Percentiles rank a stretch among this genome's conserved stretches.
Evolutionary conservation across 2,329 filamentous ascomycete genomes (phyloP).

Genomic region (Scedosporium boydii): DNA sequence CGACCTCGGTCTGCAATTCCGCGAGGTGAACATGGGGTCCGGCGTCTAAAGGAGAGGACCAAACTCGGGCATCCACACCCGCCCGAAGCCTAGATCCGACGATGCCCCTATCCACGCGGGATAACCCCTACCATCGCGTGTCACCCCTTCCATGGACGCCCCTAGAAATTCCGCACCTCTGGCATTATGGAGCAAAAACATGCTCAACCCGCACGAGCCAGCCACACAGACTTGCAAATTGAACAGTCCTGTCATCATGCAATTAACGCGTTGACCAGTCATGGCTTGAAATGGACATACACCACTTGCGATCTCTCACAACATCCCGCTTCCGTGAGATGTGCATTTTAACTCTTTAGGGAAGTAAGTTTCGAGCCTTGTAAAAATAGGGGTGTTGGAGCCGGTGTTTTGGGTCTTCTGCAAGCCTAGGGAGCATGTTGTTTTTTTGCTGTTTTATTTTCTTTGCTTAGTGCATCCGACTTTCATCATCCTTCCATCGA

Average conservation of each 20-base stretch:
- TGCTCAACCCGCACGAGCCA: no score
- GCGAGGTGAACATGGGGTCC: background rate
- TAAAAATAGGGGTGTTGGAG: background rate
- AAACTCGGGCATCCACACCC: background rate
- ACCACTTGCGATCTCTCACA: no score
- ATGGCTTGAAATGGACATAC: no score
- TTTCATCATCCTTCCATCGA: no score
- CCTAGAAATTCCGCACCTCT: no score
- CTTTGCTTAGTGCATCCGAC: background rate
- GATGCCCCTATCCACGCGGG: background rate
- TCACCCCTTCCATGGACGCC: background rate
- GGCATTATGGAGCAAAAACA: no score
- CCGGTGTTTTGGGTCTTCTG: background rate
- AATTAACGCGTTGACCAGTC: no score
- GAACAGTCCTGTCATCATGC: no score
- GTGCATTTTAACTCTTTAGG: background rate
- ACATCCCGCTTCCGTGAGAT: background rate
- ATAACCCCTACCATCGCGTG: background rate
- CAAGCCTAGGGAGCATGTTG: background rate
- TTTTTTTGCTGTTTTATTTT: background rate
- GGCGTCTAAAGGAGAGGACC: background rate
- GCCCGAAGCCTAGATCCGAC: background rate
- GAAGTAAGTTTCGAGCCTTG: background rate
- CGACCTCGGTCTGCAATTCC: background rate
- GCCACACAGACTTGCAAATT: no score